phyloP scores from a whole-genome alignment of 208 protist genomes.

The Naegleria gruberi region DNA sequence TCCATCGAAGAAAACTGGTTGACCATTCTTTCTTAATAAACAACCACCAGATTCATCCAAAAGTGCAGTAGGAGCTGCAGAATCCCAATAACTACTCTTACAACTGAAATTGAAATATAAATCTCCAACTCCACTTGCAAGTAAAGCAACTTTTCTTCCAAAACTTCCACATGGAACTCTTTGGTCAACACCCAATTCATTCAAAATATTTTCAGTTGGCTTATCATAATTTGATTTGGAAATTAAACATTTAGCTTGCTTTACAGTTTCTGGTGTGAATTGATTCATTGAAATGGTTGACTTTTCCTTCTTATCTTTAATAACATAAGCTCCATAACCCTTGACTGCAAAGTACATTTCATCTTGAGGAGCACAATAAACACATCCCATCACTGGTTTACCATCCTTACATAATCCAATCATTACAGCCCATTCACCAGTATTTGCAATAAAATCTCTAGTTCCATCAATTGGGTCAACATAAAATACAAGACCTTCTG shows the following conservation, averaged over 20 bases:
- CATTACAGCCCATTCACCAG: slow-evolving; percentile 18
- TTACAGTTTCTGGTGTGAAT: background rate
- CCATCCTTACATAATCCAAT: background rate
- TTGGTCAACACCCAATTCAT: background rate
- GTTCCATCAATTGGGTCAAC: slow-evolving; percentile 19
- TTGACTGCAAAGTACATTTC: background rate
- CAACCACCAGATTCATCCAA: background rate
- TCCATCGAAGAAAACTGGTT: background rate
- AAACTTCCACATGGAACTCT: background rate
- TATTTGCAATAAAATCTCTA: slow-evolving; percentile 17
- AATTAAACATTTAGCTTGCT: background rate
- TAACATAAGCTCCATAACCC: background rate
- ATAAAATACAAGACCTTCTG: background rate
- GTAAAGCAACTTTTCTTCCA: background rate
- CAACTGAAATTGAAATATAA: slow-evolving; percentile 4
- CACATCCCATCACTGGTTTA: background rate
- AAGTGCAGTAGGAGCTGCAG: background rate
- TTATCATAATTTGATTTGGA: background rate
- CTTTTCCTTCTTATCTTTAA: background rate
- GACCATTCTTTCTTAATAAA: background rate
- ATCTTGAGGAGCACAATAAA: background rate
- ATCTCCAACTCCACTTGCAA: background rate
- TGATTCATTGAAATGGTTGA: background rate
- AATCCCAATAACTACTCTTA: slow-evolving; percentile 12
- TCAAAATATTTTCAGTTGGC: background rate